phyloP scores from a whole-genome alignment of 768 basidiomycete genomes.

The Boletus tylopilopsis region DNA sequence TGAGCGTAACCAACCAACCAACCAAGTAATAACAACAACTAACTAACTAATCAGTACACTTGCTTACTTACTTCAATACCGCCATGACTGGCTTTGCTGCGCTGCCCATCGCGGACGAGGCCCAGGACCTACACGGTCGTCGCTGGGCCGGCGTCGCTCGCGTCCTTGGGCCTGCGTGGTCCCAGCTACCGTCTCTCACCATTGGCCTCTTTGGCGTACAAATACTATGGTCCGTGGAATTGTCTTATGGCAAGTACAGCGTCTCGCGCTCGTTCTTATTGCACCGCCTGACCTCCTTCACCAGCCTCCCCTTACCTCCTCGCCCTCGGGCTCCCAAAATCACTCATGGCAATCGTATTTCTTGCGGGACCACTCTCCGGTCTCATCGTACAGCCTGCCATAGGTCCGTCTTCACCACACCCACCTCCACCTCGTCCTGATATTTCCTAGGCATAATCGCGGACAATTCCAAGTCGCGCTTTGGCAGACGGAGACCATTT shows the following conservation, averaged over 20 bases:
- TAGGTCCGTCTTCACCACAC: conserved; percentile 46
- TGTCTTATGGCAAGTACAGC: conserved; percentile 69
- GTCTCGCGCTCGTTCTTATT: not conserved
- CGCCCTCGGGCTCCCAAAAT: conserved; percentile 83
- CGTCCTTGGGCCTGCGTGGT: conserved; percentile 66
- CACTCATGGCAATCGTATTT: conserved; percentile 86
- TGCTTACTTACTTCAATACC: no score
- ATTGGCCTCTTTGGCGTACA: conserved; percentile 81
- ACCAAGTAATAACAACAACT: no score
- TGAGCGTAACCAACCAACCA: no score
- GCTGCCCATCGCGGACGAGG: conserved; percentile 44
- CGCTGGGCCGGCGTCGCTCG: conserved; percentile 52
- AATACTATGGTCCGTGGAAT: conserved; percentile 91
- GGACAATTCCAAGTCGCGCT: conserved; percentile 78
- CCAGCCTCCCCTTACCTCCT: conserved; percentile 89
- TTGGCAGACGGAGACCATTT: conserved; percentile 83
- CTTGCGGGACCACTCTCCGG: conserved; percentile 90
- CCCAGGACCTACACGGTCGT: conserved; percentile 32
- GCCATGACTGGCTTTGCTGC: conserved; percentile 56
- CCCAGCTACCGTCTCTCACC: conserved; percentile 66
- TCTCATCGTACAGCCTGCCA: conserved; percentile 86
- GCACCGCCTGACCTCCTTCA: conserved; percentile 1
- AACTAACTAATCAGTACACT: no score
- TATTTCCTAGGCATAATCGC: conserved; percentile 53
- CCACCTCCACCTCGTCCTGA: not conserved